Evolutionary conservation across 805 yeast genomes (phyloP).

Genomic region (Nakazawaea pomicola): DNA sequence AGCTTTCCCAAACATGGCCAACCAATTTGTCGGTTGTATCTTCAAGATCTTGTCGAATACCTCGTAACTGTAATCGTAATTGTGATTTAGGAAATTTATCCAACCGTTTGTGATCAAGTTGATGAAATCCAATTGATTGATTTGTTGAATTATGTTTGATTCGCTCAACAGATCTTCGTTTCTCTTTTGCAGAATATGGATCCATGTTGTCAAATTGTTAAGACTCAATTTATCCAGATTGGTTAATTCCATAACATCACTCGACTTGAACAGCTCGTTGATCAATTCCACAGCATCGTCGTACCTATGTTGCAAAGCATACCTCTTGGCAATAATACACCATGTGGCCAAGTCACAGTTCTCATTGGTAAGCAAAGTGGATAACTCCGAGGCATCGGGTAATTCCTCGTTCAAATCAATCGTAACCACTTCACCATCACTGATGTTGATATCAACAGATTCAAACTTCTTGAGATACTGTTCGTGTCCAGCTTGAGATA

Average conservation of each 20-base stretch:
- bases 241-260: slow-evolving; percentile 25
- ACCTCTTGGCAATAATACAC: slow-evolving; percentile 80
- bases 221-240: slow-evolving; percentile 45
- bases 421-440: slow-evolving; percentile 82
- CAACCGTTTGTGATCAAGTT: slow-evolving; percentile 65
- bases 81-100: slow-evolving; percentile 50
- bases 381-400: slow-evolving; percentile 82
- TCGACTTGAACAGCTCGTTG: slow-evolving; percentile 48
- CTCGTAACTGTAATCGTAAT: slow-evolving; percentile 66
- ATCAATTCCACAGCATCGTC: slow-evolving; percentile 63
- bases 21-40: slow-evolving; percentile 55
- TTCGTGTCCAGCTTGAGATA: slow-evolving; percentile 3
- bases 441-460: slow-evolving; percentile 64
- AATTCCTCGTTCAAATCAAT: slow-evolving; percentile 80
- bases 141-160: slow-evolving; percentile 29
- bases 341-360: slow-evolving; percentile 72
- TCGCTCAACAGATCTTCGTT: slow-evolving; percentile 19
- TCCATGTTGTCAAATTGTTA: slow-evolving; percentile 69
- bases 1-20: slow-evolving; percentile 82
- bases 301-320: slow-evolving; percentile 54
- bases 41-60: slow-evolving; percentile 58
- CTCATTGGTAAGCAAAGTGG: slow-evolving; percentile 75
- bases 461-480: slow-evolving; percentile 24
- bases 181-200: slow-evolving; percentile 36
- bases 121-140: slow-evolving; percentile 53